Evolutionary conservation across 805 yeast genomes (phyloP).

Genomic region (Ogataea corticis): DNA sequence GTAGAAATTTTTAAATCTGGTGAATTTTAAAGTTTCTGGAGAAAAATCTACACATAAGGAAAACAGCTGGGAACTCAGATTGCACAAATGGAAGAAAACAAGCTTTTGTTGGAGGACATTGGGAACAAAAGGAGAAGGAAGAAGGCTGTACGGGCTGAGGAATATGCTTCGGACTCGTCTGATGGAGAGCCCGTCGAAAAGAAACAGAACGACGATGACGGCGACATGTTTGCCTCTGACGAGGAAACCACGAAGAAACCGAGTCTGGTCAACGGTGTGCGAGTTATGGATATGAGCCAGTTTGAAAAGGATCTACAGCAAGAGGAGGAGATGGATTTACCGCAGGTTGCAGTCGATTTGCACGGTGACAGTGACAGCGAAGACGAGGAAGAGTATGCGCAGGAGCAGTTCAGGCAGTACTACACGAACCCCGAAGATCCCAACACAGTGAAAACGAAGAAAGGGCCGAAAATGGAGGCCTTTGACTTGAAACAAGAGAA

Average conservation of each 20-base stretch:
- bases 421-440: conserved; percentile 30
- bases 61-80: no score
- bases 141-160: conserved; percentile 15
- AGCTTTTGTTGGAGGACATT: conserved; percentile 20
- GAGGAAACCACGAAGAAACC: conserved; percentile 11
- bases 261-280: conserved; percentile 15
- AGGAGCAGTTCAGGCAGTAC: conserved; percentile 17
- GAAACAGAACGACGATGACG: conserved; percentile 32
- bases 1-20: no score
- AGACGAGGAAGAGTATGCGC: conserved; percentile 10
- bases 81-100: conserved; percentile 13
- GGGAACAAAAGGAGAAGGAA: conserved; percentile 15
- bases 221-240: conserved; percentile 45
- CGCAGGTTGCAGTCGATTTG: conserved; percentile 8
- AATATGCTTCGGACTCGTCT: conserved; percentile 25
- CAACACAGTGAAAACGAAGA: conserved; percentile 10
- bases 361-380: conserved; percentile 12
- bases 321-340: conserved; percentile 12
- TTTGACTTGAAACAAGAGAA: conserved; percentile 60
- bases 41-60: not conserved
- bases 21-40: no score
- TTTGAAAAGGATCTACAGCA: conserved; percentile 34
- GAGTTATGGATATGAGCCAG: conserved; percentile 37
- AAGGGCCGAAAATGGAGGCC: conserved; percentile 53
- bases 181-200: conserved; percentile 14